Conservation (phyloP, 2,329 filamentous ascomycete species). For the Botrytis sinoallii region DNA sequence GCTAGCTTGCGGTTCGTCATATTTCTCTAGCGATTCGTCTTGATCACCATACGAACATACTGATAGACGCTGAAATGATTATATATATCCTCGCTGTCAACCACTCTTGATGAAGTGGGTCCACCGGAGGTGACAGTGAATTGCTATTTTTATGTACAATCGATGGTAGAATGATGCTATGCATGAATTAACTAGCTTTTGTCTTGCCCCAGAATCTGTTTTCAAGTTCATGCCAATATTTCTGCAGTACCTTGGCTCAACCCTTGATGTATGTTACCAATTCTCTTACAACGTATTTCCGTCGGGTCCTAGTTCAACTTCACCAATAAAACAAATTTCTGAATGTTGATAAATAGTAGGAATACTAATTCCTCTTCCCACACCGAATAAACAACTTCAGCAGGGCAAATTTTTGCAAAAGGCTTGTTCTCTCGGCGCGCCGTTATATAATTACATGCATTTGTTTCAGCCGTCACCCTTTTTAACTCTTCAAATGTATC, state of each 20-base stretch:
- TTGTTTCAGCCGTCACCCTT: accelerated
- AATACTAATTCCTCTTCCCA: not conserved
- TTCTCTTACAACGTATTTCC: not conserved
- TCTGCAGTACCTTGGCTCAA: not conserved
- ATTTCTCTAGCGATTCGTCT: not conserved
- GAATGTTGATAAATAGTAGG: not conserved
- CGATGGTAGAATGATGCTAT: not conserved
- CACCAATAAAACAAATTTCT: not conserved
- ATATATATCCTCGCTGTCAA: not conserved
- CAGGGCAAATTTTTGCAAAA: not conserved
- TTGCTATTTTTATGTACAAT: not conserved
- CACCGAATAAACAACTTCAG: accelerated
- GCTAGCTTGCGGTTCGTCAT: not conserved
- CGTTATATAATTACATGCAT: accelerated
- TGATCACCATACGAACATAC: not conserved
- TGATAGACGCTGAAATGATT: not conserved
- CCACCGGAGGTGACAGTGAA: not conserved
- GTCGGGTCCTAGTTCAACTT: not conserved
- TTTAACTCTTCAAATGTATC: not conserved
- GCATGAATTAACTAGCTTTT: not conserved
- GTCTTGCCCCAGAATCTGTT: not conserved
- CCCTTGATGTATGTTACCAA: not conserved
- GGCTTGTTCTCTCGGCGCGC: not conserved
- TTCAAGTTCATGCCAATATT: not conserved
- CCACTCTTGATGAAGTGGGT: not conserved